These are phyloP conservation scores for Lentinula edodes DNA, from an alignment of 768 basidiomycete genomes.

Conservation along the genomic window DNA sequence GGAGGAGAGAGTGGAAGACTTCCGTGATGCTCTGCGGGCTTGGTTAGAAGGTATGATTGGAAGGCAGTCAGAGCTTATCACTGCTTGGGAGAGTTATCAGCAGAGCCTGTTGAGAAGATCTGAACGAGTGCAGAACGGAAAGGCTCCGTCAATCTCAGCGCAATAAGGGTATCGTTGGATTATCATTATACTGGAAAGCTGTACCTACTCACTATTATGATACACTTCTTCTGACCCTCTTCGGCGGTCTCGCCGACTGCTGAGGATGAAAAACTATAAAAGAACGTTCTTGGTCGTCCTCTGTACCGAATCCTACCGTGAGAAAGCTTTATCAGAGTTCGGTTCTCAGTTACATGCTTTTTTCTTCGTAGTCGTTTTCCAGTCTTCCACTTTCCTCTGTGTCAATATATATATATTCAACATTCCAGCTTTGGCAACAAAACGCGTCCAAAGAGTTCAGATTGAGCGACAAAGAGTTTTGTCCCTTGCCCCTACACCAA, in stretches of 20 bases:
- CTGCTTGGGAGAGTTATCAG: constrained; percentile 80
- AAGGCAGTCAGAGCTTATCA: constrained; percentile 80
- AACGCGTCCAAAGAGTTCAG: no score
- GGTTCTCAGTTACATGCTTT: no score
- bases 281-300: no score
- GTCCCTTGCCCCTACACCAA: not conserved
- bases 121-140: constrained; percentile 12
- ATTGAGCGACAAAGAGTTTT: not conserved
- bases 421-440: not conserved
- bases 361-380: not conserved
- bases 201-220: not conserved
- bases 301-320: not conserved
- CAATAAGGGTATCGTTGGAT: not conserved
- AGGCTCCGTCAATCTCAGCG: not conserved
- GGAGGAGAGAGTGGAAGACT: constrained; percentile 88
- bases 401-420: not conserved
- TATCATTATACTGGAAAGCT: not conserved
- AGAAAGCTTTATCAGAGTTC: not conserved
- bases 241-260: no score
- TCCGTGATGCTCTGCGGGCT: constrained; percentile 75
- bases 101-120: constrained; percentile 55
- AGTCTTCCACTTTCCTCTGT: not conserved
- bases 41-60: constrained; percentile 86
- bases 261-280: no score
- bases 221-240: no score